Evolutionary conservation across 345 rosid species (phyloP).

Genomic region (Kandelia obovata): DNA sequence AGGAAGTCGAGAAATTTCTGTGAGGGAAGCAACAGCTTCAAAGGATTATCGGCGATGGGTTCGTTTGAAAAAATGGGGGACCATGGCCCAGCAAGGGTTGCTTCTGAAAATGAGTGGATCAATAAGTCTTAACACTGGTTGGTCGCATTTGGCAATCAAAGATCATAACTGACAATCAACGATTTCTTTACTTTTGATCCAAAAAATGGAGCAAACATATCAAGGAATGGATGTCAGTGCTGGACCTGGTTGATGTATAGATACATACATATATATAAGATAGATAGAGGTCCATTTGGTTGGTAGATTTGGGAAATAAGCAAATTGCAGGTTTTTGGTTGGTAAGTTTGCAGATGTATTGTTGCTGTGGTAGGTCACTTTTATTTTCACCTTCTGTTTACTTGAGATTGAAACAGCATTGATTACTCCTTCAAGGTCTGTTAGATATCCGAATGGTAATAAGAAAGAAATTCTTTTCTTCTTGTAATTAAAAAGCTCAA

Average conservation of each 20-base stretch:
- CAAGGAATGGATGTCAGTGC: conserved; percentile 20
- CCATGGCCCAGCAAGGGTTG: conserved; percentile 63
- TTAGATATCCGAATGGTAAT: conserved; percentile 24
- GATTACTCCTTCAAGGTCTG: conserved; percentile 22
- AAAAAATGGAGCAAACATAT: conserved; percentile 10
- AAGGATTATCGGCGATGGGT: conserved; percentile 62
- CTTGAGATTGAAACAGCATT: conserved; percentile 42
- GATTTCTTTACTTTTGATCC: conserved; percentile 14
- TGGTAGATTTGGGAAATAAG: conserved; percentile 43
- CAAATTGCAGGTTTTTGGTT: conserved; percentile 33
- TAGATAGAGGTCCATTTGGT: conserved; percentile 25
- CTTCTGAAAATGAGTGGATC: conserved; percentile 52
- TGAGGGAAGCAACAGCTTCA: conserved; percentile 95
- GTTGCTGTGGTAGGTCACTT: conserved; percentile 18
- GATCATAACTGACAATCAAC: conserved; percentile 27
- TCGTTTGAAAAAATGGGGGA: conserved; percentile 62
- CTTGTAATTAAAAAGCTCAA: background rate
- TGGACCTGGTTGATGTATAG: conserved; percentile 33
- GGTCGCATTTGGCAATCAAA: conserved; percentile 26
- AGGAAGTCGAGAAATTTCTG: conserved; percentile 62
- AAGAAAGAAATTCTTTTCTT: conserved; percentile 19
- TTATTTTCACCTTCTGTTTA: conserved; percentile 33
- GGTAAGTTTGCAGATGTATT: conserved; percentile 35
- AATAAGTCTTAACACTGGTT: conserved; percentile 41
- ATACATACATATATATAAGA: conserved; percentile 1